These are phyloP conservation scores for Boehmeria nivea DNA, from an alignment of 306 rosid species.

Conservation along the genomic window DNA sequence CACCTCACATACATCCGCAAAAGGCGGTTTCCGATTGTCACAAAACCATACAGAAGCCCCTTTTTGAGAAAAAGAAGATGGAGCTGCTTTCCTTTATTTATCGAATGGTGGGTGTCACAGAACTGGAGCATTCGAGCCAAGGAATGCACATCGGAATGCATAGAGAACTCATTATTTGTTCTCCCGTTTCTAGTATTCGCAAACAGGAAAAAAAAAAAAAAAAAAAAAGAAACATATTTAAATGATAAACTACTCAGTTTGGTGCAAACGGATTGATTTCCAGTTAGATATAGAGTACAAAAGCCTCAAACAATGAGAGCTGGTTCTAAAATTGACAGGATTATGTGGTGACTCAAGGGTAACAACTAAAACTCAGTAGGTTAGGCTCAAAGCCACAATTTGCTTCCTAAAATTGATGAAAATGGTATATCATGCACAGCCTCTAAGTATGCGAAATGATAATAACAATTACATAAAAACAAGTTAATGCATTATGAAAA, in stretches of 20 bases:
- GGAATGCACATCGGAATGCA: conserved; percentile 37
- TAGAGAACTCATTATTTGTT: conserved; percentile 1
- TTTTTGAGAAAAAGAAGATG: conserved; percentile 53
- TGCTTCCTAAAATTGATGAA: neutral
- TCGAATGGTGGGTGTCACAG: conserved; percentile 24
- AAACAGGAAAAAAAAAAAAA: conserved; percentile 4
- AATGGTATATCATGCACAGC: neutral
- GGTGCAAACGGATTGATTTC: neutral
- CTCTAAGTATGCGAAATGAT: neutral
- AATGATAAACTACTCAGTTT: neutral
- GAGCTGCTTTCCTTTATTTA: conserved; percentile 44
- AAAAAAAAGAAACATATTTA: neutral
- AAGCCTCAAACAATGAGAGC: neutral
- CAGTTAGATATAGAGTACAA: neutral
- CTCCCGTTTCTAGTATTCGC: conserved; percentile 1
- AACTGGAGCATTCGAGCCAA: conserved; percentile 40
- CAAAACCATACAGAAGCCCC: conserved; percentile 39
- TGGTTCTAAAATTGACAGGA: neutral
- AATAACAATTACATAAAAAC: neutral
- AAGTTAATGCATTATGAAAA: neutral
- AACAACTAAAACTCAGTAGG: neutral
- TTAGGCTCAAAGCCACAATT: neutral
- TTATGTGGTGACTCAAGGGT: neutral
- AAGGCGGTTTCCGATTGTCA: conserved; percentile 52
- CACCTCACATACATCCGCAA: conserved; percentile 47